phyloP scores from a whole-genome alignment of 2,329 filamentous ascomycete genomes.

The Apiospora kogelbergensis region DNA sequence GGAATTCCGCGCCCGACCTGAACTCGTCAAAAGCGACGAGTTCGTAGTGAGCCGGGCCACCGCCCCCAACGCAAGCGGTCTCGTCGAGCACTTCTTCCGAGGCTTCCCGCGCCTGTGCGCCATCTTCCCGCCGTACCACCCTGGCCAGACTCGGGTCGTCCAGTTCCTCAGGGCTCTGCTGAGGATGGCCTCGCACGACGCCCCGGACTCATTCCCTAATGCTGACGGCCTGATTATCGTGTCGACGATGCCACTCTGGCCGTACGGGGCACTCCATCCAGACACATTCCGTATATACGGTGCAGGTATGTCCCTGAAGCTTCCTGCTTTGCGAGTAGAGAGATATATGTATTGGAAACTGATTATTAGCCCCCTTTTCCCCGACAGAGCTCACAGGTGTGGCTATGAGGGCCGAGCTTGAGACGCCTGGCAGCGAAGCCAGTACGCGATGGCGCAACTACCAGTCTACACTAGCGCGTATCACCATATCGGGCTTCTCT shows the following conservation, averaged over 20 bases:
- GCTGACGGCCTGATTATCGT: not conserved
- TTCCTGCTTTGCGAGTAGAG: not conserved
- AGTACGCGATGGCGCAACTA: constrained; percentile 19
- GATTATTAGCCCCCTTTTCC: not conserved
- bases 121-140: constrained; percentile 14
- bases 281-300: not conserved
- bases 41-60: not conserved
- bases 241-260: not conserved
- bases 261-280: not conserved
- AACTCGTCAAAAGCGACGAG: constrained; percentile 9
- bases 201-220: not conserved
- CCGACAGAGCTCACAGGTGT: not conserved
- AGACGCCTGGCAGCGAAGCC: constrained; percentile 12
- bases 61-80: constrained; percentile 15
- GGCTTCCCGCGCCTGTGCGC: constrained; percentile 15
- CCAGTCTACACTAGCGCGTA: constrained; percentile 17
- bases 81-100: constrained; percentile 16
- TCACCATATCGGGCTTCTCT: constrained; percentile 14
- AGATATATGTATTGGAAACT: not conserved
- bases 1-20: constrained; percentile 9
- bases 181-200: not conserved
- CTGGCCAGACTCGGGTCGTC: not conserved
- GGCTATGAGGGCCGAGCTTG: constrained; percentile 11
- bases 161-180: not conserved
- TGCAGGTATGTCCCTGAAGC: not conserved